A percentile compares a stretch with the other conserved stretches of the same genome.
Conservation (phyloP, 768 basidiomycete genomes). For the Boletus rex-veris region DNA sequence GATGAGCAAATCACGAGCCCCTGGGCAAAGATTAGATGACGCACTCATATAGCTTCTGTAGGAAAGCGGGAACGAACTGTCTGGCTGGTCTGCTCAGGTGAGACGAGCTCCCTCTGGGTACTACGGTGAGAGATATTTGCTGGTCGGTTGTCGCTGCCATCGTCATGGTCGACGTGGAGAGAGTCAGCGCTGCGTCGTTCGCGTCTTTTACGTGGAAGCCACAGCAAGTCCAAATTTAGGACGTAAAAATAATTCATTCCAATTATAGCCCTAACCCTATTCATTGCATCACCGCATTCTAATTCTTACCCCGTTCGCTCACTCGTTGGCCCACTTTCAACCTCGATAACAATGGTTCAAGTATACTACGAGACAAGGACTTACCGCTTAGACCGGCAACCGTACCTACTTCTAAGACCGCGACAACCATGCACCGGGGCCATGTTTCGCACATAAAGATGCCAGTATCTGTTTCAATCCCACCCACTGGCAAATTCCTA, state of each 20-base stretch:
- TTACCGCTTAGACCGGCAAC: no score
- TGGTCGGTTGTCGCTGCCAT: conserved; percentile 49
- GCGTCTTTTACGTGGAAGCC: not conserved
- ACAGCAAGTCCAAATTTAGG: not conserved
- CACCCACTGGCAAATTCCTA: no score
- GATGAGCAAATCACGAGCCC: conserved; percentile 10
- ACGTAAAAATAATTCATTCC: not conserved
- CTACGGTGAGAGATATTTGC: conserved; percentile 55
- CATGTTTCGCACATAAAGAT: no score
- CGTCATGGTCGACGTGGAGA: conserved; percentile 7
- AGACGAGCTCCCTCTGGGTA: conserved; percentile 36
- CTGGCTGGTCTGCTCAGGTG: conserved; percentile 46
- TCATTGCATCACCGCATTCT: no score
- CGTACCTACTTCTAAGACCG: no score
- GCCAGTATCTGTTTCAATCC: no score
- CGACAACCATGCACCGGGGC: no score
- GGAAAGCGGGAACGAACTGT: conserved; percentile 71
- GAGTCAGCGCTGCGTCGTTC: not conserved
- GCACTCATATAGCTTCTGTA: conserved; percentile 91
- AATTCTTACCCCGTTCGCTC: no score
- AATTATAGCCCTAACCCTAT: not conserved
- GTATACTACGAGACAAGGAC: no score
- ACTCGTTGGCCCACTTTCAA: no score
- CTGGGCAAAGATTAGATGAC: conserved; percentile 26
- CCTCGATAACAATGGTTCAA: no score